Conservation (phyloP, 768 basidiomycete genomes). For the Xerocomus potaroensis region DNA sequence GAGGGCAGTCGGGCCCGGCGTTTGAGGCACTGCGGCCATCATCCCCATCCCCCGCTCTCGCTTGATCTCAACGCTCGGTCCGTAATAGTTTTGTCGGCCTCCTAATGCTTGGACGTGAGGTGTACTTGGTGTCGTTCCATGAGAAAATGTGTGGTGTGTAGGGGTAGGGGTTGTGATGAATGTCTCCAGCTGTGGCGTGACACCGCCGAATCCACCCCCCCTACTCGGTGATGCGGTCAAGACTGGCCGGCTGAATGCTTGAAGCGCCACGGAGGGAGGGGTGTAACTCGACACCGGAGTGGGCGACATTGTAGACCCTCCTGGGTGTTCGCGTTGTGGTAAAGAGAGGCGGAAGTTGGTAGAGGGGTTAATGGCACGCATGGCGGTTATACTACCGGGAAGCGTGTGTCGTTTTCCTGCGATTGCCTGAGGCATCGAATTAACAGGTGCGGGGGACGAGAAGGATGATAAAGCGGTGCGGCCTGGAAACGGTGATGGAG, state of each 20-base stretch:
- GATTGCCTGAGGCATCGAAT: conserved; percentile 32
- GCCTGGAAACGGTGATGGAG: conserved; percentile 74
- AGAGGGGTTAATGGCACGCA: conserved; percentile 25
- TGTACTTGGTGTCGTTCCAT: conserved; percentile 40
- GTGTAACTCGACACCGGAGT: conserved; percentile 19
- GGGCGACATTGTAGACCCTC: conserved; percentile 8
- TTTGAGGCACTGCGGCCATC: conserved; percentile 37
- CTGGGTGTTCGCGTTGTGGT: conserved; percentile 25
- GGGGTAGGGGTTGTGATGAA: conserved; percentile 52
- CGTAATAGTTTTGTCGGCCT: conserved; percentile 44
- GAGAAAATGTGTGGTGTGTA: conserved; percentile 67
- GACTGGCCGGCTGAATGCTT: conserved; percentile 26
- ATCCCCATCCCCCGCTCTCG: conserved; percentile 49
- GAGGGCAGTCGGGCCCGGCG: conserved; percentile 52
- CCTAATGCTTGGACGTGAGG: conserved; percentile 54
- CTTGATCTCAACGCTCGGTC: conserved; percentile 62
- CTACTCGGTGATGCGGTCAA: conserved; percentile 27
- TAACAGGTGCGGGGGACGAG: conserved; percentile 25
- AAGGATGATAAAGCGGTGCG: conserved; percentile 22
- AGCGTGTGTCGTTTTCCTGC: conserved; percentile 60
- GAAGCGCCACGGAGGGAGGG: conserved; percentile 35
- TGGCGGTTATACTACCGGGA: conserved; percentile 32
- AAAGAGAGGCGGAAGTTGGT: conserved; percentile 22
- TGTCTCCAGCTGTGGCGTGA: conserved; percentile 10
- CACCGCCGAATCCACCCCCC: conserved; percentile 1